A percentile compares a stretch with the other conserved stretches of the same genome.
phyloP scores from a whole-genome alignment of 768 basidiomycete species.

The Boletellus ananiceps region DNA sequence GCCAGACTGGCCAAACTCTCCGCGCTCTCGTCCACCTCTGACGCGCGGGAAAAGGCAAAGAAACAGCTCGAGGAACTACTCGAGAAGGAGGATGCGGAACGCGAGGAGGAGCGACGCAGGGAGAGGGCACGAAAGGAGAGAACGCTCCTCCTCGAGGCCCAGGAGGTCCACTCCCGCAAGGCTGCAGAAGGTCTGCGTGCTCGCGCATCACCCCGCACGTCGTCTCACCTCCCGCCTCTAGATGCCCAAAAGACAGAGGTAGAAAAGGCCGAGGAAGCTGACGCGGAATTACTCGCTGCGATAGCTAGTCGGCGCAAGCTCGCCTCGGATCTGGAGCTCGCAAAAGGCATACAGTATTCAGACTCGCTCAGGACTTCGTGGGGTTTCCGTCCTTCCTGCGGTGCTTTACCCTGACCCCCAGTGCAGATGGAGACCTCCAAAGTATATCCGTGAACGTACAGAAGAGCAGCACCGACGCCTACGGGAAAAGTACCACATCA shows the following conservation, averaged over 20 bases:
- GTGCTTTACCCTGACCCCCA: background rate
- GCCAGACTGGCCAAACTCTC: slow-evolving; percentile 75
- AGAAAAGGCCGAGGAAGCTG: slow-evolving; percentile 84
- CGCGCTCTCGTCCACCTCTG: slow-evolving; percentile 52
- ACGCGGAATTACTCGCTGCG: slow-evolving; percentile 87
- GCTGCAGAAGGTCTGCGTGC: slow-evolving; percentile 65
- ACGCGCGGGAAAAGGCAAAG: slow-evolving; percentile 44
- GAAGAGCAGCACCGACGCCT: slow-evolving; percentile 67
- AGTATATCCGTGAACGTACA: slow-evolving; percentile 68
- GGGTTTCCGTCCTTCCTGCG: slow-evolving; percentile 18
- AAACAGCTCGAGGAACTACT: slow-evolving; percentile 53
- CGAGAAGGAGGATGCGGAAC: slow-evolving; percentile 64
- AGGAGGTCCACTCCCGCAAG: slow-evolving; percentile 86
- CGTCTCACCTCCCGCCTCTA: slow-evolving; percentile 24
- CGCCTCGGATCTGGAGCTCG: slow-evolving; percentile 88
- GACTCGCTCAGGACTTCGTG: slow-evolving; percentile 82
- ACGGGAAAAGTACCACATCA: slow-evolving; percentile 89
- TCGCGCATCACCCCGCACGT: background rate
- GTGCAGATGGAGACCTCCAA: slow-evolving; percentile 84
- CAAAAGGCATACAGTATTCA: slow-evolving; percentile 87
- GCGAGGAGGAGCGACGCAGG: slow-evolving; percentile 69
- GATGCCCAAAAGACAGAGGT: slow-evolving; percentile 85
- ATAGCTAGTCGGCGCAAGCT: slow-evolving; percentile 89
- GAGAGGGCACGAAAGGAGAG: slow-evolving; percentile 80
- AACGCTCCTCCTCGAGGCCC: slow-evolving; percentile 87